Conservation (phyloP, 441 rosid species). For the Erodium texanum region DNA sequence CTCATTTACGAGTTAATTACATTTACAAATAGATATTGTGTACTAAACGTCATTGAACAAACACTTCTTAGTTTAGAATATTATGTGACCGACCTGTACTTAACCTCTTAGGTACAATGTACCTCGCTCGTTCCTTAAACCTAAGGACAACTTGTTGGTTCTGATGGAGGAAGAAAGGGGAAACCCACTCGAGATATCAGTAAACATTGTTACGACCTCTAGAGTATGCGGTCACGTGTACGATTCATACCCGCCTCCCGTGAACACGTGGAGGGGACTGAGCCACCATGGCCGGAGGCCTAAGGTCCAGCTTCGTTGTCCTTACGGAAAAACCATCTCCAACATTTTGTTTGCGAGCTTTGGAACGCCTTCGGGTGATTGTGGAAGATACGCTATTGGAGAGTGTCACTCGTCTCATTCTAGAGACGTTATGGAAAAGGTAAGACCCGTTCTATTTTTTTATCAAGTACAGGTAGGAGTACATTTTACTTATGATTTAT, state of each 20-base stretch:
- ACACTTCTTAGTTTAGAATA: no score
- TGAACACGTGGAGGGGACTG: slow-evolving; percentile 17
- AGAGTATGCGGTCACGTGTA: slow-evolving; percentile 31
- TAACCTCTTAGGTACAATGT: slow-evolving; percentile 66
- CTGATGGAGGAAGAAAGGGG: slow-evolving; percentile 64
- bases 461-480: no score
- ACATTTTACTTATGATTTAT: not conserved
- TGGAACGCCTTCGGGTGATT: slow-evolving; percentile 39
- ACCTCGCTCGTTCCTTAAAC: slow-evolving; percentile 51
- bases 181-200: slow-evolving; percentile 42
- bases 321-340: slow-evolving; percentile 36
- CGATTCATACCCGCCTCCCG: slow-evolving; percentile 24
- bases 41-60: no score
- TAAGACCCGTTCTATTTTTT: slow-evolving; percentile 9
- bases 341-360: slow-evolving; percentile 39
- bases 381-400: slow-evolving; percentile 31
- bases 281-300: slow-evolving; percentile 19
- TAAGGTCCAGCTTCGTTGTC: slow-evolving; percentile 39
- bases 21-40: no score
- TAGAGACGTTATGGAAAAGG: slow-evolving; percentile 27
- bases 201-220: slow-evolving; percentile 36
- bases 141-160: slow-evolving; percentile 42
- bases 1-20: no score
- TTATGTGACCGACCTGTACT: no score
- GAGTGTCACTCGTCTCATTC: slow-evolving; percentile 34